A percentile compares a stretch with the other conserved stretches of the same genome.
Conservation (phyloP, 2,329 filamentous ascomycete species). For the Botrytis tulipae region DNA sequence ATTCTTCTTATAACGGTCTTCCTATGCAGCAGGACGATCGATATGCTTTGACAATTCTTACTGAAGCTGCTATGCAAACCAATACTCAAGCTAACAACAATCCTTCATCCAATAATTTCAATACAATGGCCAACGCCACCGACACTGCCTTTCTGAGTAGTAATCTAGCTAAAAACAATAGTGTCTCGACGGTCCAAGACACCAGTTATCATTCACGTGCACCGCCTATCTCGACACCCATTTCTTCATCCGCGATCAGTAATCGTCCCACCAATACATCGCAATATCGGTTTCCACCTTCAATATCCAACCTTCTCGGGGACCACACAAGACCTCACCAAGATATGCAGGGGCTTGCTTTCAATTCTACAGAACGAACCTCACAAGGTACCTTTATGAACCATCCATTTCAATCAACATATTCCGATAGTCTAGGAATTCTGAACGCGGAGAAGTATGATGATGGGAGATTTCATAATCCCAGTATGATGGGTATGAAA, state of each 20-base stretch:
- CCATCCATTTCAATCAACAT: constrained; percentile 23
- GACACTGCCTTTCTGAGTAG: constrained; percentile 6
- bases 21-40: constrained; percentile 27
- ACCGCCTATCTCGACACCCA: background rate
- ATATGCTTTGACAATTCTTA: constrained; percentile 34
- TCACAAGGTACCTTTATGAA: constrained; percentile 27
- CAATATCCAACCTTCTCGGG: constrained; percentile 13
- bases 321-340: constrained; percentile 18
- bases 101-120: background rate
- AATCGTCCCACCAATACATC: constrained; percentile 21
- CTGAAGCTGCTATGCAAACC: constrained; percentile 32
- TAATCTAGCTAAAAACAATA: background rate
- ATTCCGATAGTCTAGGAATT: constrained; percentile 38
- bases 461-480: constrained; percentile 37
- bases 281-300: background rate
- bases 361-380: constrained; percentile 17
- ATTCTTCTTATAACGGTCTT: constrained; percentile 21
- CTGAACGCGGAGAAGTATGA: constrained; percentile 49
- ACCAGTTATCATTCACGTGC: constrained; percentile 8
- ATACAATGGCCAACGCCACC: constrained; percentile 11
- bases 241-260: constrained; percentile 20
- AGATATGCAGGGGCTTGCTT: constrained; percentile 32
- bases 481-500: constrained; percentile 19
- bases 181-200: background rate
- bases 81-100: constrained; percentile 5